Base-by-base conservation (phyloP, 371 early-diverging fungal species). In the Entomophthora muscae region DNA sequence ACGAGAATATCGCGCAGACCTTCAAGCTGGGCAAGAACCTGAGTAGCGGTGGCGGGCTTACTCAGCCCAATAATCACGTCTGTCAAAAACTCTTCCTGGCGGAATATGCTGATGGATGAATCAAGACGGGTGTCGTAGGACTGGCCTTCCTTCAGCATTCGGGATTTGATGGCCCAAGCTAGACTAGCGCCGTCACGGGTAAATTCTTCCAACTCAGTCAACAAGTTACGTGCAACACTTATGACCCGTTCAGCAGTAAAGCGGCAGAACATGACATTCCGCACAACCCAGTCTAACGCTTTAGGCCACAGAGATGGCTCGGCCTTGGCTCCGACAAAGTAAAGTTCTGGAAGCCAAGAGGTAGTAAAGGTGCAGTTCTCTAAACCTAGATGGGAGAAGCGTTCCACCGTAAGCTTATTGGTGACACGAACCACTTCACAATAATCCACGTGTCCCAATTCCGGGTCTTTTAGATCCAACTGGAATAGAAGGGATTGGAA, bases 241-340 rank as follows among this genome's bases (percentile, higher is more conserved):
- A 77, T 12, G 52, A 89, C 70, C 1, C 90, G 77, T 53, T 83
- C 83, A 21, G 70, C 70, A 21, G 82, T 75, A 65, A 84, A 88
- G 27, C 69, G 65, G 2, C 82, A 67, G 64, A 77, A 78, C 64
- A 80, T 64, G 24, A 89, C 17, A 0, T 70, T 73, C 27, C 75
- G 75, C 0, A 76, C 30, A 17, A 81, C 24, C 71, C 82, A 81
- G 26, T 74, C 68, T 0, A 75, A 66, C 53, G 76, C 73, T 0
- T 68, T 63, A 30, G 64, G 66, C 53, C 71, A 77, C 23, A 75
- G 69, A 24, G 68, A 64, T 13, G 70, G 68, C 52, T 75, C 74
- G 26, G 73, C 62, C 3, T 76, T 75, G 52, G 73, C 67, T 1
- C 67, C 63, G 7, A 88, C 53, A 56, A 75, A 72, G 59, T 84